Evolutionary conservation across 2,329 filamentous ascomycete species (phyloP).

Genomic region (Colletotrichum chlorophyti): DNA sequence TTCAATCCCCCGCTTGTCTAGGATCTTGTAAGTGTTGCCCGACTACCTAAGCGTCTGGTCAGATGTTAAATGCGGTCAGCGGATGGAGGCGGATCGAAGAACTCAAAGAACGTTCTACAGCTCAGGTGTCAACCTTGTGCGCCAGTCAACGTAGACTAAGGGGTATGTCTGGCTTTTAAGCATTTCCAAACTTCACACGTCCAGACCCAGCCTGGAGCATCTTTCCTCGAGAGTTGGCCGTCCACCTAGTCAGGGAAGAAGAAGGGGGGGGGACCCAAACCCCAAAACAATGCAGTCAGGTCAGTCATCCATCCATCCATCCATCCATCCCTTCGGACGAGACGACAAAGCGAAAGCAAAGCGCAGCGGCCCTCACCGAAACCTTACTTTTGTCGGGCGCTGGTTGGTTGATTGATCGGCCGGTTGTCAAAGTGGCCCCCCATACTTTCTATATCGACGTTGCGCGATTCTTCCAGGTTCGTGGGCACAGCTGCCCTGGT

Average conservation of each 20-base stretch:
- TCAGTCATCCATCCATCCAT: slow-evolving; percentile 5
- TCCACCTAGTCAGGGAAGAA: not conserved
- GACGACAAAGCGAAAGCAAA: slow-evolving; percentile 1
- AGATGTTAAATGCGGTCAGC: slow-evolving; percentile 10
- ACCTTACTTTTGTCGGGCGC: not conserved
- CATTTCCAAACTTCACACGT: slow-evolving; percentile 10
- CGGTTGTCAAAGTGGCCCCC: no score
- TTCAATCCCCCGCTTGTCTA: no score
- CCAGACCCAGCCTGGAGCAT: slow-evolving; percentile 6
- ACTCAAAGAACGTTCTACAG: slow-evolving; percentile 18
- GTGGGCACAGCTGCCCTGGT: slow-evolving; percentile 24
- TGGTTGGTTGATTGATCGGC: slow-evolving; percentile 11
- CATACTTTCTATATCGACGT: not conserved
- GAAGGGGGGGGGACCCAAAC: slow-evolving; percentile 2
- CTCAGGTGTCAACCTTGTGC: slow-evolving; percentile 13
- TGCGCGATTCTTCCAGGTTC: slow-evolving; percentile 4
- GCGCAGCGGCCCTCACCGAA: slow-evolving; percentile 16
- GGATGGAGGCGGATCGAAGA: no score
- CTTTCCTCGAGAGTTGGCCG: not conserved
- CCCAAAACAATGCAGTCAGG: slow-evolving; percentile 15
- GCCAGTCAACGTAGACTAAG: no score
- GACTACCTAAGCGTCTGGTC: no score
- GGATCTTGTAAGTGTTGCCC: no score
- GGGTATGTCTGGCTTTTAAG: no score
- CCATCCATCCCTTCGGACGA: slow-evolving; percentile 10